Evolutionary conservation across 2,329 filamentous ascomycete genomes (phyloP).

Genomic region (Xylaria sp.): DNA sequence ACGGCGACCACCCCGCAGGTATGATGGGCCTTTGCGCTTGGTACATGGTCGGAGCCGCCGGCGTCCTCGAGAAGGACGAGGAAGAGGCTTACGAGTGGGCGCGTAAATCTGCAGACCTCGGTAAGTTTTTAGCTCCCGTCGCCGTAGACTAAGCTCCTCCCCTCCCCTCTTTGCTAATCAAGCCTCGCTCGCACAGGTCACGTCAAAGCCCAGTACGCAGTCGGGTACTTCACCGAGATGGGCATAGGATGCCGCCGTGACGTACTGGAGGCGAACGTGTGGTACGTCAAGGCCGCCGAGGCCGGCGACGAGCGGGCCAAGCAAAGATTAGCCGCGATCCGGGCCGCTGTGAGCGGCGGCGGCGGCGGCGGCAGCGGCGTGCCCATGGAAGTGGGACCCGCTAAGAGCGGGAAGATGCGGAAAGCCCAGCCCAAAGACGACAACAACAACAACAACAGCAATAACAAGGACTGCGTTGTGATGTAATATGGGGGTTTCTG

Average conservation of each 20-base stretch:
- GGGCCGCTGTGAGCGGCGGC: slow-evolving; percentile 70
- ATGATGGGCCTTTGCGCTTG: slow-evolving; percentile 99
- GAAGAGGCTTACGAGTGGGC: slow-evolving; percentile 98
- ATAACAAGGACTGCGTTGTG: slow-evolving; percentile 61
- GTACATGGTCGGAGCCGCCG: slow-evolving; percentile 95
- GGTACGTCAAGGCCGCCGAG: slow-evolving; percentile 96
- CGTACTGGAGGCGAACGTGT: slow-evolving; percentile 94
- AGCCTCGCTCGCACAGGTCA: slow-evolving; percentile 50
- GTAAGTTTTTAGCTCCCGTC: slow-evolving; percentile 54
- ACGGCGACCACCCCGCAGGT: slow-evolving; percentile 77
- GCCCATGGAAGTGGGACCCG: slow-evolving; percentile 59
- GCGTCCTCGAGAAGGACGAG: slow-evolving; percentile 91
- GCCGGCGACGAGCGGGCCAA: slow-evolving; percentile 88
- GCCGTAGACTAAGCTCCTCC: not conserved
- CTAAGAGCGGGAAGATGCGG: slow-evolving; percentile 54
- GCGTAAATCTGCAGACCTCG: slow-evolving; percentile 78
- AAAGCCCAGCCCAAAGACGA: slow-evolving; percentile 47
- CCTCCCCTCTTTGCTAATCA: slow-evolving; percentile 29
- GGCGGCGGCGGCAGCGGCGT: slow-evolving; percentile 54
- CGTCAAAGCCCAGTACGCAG: slow-evolving; percentile 84
- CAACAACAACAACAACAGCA: no score
- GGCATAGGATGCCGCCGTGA: slow-evolving; percentile 94
- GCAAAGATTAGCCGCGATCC: slow-evolving; percentile 83
- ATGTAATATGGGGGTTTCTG: slow-evolving; percentile 52
- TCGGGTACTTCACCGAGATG: slow-evolving; percentile 98